A percentile compares a stretch with the other conserved stretches of the same genome.
Conservation (phyloP, 768 basidiomycete genomes). For the Naematelia encephala region DNA sequence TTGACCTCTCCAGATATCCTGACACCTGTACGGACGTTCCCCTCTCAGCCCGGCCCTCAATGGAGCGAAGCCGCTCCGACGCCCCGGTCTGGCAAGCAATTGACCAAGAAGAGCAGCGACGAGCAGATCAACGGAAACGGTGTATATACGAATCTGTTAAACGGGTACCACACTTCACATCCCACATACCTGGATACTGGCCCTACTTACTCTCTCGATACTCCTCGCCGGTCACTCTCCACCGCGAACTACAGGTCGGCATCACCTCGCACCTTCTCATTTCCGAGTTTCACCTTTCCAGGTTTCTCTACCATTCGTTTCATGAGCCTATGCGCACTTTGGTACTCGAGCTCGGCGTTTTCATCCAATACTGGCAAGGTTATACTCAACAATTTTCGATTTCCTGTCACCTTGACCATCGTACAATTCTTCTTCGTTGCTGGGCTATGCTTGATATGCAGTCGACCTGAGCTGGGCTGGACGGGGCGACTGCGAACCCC, state of each 20-base stretch:
- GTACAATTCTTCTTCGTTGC: constrained; percentile 96
- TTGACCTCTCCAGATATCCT: constrained; percentile 15
- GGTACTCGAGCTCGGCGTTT: constrained; percentile 90
- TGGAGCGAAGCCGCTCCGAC: neutral
- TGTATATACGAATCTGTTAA: constrained; percentile 5
- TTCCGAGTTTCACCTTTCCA: constrained; percentile 28
- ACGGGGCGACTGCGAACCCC: constrained; percentile 64
- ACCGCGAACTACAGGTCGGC: constrained; percentile 8
- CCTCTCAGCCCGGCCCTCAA: neutral
- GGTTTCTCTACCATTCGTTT: constrained; percentile 55
- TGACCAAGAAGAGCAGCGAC: constrained; percentile 5
- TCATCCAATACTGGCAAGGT: constrained; percentile 96
- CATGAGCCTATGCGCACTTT: constrained; percentile 75
- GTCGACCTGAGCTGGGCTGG: constrained; percentile 50
- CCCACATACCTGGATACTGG: constrained; percentile 11
- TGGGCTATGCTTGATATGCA: constrained; percentile 75
- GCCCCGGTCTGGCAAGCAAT: neutral
- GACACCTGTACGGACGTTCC: constrained; percentile 10
- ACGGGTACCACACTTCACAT: constrained; percentile 2
- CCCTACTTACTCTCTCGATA: constrained; percentile 9
- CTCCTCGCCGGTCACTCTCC: constrained; percentile 12
- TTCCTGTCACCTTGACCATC: constrained; percentile 94
- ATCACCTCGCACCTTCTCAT: constrained; percentile 25
- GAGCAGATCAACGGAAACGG: constrained; percentile 6
- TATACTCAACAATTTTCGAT: constrained; percentile 86